Conservation (phyloP, 2,329 filamentous ascomycete genomes). For the Diaporthe citri region DNA sequence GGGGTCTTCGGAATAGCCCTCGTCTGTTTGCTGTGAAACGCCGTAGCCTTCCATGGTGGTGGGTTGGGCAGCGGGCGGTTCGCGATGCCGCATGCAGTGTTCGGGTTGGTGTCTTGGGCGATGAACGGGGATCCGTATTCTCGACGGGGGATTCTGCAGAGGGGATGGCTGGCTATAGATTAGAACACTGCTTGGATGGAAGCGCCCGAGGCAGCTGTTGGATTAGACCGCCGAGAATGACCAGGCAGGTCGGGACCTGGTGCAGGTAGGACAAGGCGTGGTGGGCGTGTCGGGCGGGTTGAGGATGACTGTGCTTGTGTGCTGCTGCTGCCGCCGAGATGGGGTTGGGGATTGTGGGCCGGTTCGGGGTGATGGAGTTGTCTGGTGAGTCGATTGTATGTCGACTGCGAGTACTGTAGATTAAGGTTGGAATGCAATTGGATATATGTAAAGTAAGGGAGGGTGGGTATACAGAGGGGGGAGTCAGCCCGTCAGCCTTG, state of each 20-base stretch:
- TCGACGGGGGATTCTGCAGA: conserved; percentile 11
- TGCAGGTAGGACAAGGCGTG: conserved; percentile 18
- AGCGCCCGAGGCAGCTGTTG: neutral
- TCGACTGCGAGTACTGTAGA: neutral
- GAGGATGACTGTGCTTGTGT: conserved; percentile 23
- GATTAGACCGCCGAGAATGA: neutral
- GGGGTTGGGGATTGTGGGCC: neutral
- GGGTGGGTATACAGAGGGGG: neutral
- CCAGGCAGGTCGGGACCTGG: neutral
- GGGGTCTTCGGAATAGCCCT: conserved; percentile 88
- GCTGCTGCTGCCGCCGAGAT: neutral
- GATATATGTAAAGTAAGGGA: neutral
- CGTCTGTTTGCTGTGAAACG: conserved; percentile 72
- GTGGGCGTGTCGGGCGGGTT: conserved; percentile 10
- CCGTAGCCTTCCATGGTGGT: conserved; percentile 40
- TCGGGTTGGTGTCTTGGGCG: neutral
- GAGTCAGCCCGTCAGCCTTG: neutral
- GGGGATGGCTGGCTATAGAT: neutral
- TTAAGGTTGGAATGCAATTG: conserved; percentile 5
- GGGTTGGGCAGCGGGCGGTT: conserved; percentile 43
- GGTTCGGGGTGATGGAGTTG: neutral
- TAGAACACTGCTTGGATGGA: neutral
- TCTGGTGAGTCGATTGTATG: neutral
- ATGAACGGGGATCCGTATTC: neutral
- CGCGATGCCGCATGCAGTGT: conserved; percentile 29